A percentile compares a stretch with the other conserved stretches of the same genome.
These are phyloP conservation scores for Hymenoscyphus infarciens DNA, from an alignment of 2,329 filamentous ascomycete genomes.

Conservation along the genomic window DNA sequence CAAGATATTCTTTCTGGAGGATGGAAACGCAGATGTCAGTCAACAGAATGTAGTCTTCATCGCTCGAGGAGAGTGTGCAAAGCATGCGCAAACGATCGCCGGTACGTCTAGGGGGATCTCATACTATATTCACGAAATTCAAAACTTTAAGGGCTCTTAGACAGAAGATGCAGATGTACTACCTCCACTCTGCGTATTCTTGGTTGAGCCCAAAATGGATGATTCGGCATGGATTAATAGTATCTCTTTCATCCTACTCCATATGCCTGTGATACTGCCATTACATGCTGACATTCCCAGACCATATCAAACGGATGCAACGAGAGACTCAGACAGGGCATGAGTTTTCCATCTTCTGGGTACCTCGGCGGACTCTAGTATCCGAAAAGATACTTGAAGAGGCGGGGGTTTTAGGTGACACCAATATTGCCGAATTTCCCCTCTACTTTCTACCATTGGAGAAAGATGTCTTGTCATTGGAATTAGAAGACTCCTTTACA, in stretches of 20 bases:
- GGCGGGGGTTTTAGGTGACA: constrained; percentile 86
- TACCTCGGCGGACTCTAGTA: constrained; percentile 85
- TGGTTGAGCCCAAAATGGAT: constrained; percentile 53
- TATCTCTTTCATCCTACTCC: constrained; percentile 35
- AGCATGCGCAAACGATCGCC: constrained; percentile 80
- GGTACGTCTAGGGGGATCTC: constrained; percentile 51
- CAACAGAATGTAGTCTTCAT: constrained; percentile 96
- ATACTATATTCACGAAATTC: constrained; percentile 2
- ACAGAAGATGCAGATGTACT: constrained; percentile 55
- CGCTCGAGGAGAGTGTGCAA: constrained; percentile 82
- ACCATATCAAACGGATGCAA: constrained; percentile 86
- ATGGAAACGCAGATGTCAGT: constrained; percentile 88
- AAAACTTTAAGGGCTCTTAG: constrained; percentile 44
- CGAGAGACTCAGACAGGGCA: constrained; percentile 85
- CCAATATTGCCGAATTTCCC: constrained; percentile 82
- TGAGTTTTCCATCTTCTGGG: constrained; percentile 96
- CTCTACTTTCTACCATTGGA: constrained; percentile 90
- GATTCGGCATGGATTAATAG: constrained; percentile 40
- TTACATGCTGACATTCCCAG: constrained; percentile 61
- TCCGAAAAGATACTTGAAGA: constrained; percentile 91
- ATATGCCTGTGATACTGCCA: constrained; percentile 48
- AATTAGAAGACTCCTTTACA: constrained; percentile 80
- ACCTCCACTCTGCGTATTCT: constrained; percentile 52
- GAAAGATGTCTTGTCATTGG: constrained; percentile 84
- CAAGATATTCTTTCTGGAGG: constrained; percentile 95